These are phyloP conservation scores for Candida ulmi DNA, from an alignment of 805 yeast species.

Conservation along the genomic window DNA sequence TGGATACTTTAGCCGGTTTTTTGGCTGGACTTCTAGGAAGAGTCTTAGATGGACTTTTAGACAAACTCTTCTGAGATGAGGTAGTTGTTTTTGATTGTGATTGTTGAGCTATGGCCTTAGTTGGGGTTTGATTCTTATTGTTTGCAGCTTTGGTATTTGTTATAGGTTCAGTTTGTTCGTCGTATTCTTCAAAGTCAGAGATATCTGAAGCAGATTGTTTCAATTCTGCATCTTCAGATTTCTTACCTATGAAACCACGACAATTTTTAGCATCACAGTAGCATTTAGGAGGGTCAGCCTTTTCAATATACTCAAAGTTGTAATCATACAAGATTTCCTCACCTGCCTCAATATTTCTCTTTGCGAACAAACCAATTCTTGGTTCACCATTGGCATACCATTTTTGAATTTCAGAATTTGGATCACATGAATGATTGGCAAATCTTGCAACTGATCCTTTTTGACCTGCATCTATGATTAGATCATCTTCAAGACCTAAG, in stretches of 20 bases:
- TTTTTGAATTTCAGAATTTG: conserved; percentile 43
- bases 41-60: no score
- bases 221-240: not conserved
- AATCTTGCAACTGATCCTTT: conserved; percentile 45
- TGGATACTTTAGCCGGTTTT: no score
- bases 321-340: conserved; percentile 45
- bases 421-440: conserved; percentile 44
- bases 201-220: not conserved
- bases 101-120: no score
- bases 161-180: no score
- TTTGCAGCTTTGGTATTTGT: no score
- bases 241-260: conserved; percentile 33
- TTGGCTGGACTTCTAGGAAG: no score
- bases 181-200: not conserved
- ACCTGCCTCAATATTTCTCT: conserved; percentile 30
- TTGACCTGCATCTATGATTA: conserved; percentile 38
- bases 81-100: no score
- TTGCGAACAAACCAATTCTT: conserved; percentile 40
- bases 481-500: conserved; percentile 36
- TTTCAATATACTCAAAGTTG: conserved; percentile 39
- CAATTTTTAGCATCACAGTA: conserved; percentile 37
- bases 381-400: conserved; percentile 43
- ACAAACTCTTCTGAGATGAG: no score
- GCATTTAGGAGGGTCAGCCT: conserved; percentile 39
- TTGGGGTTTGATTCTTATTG: no score